Conservation (phyloP, 2,329 filamentous ascomycete genomes). For the Furcasterigmium sp. region DNA sequence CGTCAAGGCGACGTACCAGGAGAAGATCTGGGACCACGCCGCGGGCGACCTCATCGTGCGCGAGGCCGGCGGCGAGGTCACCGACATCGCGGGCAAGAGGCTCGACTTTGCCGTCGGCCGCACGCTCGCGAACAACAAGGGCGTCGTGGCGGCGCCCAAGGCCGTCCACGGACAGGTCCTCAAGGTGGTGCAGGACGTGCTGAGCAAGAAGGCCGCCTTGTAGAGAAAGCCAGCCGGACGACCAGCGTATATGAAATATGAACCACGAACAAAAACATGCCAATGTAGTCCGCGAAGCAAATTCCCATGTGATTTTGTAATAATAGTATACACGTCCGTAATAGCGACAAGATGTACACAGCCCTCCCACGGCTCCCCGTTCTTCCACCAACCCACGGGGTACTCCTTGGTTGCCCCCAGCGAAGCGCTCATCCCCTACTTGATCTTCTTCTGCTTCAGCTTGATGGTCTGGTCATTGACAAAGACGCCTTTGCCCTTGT, state of each 20-base stretch:
- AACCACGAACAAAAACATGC: conserved; percentile 3
- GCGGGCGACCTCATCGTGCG: conserved; percentile 91
- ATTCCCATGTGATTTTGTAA: too few relatives aligned
- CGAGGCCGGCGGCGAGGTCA: conserved; percentile 88
- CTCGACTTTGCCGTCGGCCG: conserved; percentile 84
- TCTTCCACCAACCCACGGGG: not conserved
- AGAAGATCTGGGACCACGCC: conserved; percentile 99
- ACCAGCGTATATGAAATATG: not conserved
- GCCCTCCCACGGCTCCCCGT: not conserved
- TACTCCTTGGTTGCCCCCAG: too few relatives aligned
- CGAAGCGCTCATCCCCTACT: conserved; percentile 50
- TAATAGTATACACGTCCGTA: conserved; percentile 9
- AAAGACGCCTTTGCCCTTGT: conserved; percentile 99
- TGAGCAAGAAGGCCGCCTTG: conserved; percentile 30
- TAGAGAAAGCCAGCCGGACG: conserved; percentile 2
- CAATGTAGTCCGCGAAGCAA: conserved; percentile 1
- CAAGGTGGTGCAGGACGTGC: conserved; percentile 74
- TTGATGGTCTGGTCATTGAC: conserved; percentile 97
- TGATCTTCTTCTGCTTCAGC: conserved; percentile 97
- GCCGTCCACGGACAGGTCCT: conserved; percentile 73
- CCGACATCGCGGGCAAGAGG: conserved; percentile 78
- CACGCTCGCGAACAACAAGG: conserved; percentile 86
- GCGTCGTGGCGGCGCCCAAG: conserved; percentile 81
- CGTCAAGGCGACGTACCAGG: conserved; percentile 80
- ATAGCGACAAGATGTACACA: conserved; percentile 9